Base-by-base conservation (phyloP, 1,284 basidiomycete species). In the Puccinia sorghi region DNA sequence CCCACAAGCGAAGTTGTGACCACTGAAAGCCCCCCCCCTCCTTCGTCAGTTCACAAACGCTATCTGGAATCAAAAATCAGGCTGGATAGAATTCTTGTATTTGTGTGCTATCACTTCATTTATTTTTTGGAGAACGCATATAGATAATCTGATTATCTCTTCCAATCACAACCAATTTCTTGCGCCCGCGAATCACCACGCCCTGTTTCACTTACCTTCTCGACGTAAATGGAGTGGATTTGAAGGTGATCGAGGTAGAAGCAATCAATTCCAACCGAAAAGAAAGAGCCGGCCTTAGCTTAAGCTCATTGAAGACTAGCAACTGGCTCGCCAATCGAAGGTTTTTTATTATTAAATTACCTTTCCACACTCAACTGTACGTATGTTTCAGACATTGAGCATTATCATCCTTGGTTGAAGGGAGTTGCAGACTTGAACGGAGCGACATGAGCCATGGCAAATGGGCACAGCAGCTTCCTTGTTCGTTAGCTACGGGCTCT, bases 101-200 rank as follows among this genome's bases (percentile, higher is more conserved):
- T 46, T 64, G 63, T 46, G 39, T n/a, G 54, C 54, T 27, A 57
- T 57, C 54, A 57, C 39, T 46, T 43, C 37, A 46, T 64, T 64
- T 39, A 25, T 32, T 39, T 64, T 64, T 64, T 39, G 66, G 41
- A 50, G 27, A 69, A 41, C 66, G 66, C 66, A 69, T 69, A 69
- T 69, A 69, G 66, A 69, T 69, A 69, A 69, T 69, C 66, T 48
- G 66, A 48, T 69, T 69, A 69, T 69, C 56, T 32, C 56, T 27
- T 15, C 27, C 56, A 27, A 57, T 57, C 56, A 57, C 46, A 69
- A 69, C 43, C 66, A 27, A 69, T 22, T 69, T 22, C 5, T 69
- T 17, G 25, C 27, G 41, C 46, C 20, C 27, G 41, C 46, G 9
- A 7, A 48, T 48, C 12, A 48, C 46, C 20, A 20, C 22, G 43